phyloP scores from a whole-genome alignment of 208 protist species.

The Phytomonas sp. region DNA sequence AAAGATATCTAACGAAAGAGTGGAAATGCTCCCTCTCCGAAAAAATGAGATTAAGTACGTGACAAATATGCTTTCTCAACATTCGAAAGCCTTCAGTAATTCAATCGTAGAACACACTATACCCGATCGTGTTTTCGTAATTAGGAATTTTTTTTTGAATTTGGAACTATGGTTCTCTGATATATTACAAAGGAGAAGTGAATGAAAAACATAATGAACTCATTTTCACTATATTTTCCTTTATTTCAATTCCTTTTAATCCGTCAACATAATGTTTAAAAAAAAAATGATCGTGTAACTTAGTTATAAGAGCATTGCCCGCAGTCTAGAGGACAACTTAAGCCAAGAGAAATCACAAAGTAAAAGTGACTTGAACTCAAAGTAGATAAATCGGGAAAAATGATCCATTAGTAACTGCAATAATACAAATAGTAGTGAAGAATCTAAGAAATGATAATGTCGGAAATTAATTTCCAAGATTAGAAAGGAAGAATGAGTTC shows the following conservation, averaged over 20 bases:
- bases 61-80: background rate
- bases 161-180: no score
- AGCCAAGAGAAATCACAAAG: background rate
- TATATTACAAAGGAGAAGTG: no score
- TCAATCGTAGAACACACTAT: background rate
- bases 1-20: background rate
- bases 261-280: no score
- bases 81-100: background rate
- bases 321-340: background rate
- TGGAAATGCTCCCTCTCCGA: background rate
- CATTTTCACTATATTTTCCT: background rate
- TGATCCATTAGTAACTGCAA: background rate
- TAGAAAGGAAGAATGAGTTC: no score
- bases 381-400: conserved; percentile 5
- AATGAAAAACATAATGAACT: background rate
- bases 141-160: background rate
- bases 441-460: no score
- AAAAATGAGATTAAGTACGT: background rate
- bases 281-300: no score
- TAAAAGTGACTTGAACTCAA: no score
- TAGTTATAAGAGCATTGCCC: background rate
- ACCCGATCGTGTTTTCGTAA: background rate
- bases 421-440: background rate
- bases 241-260: background rate
- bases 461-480: no score